Evolutionary conservation across 192 early-diverging fungal genomes (phyloP), one percentile per base, ranked within the genome.

Genomic region (Cetraspora pellucida): DNA sequence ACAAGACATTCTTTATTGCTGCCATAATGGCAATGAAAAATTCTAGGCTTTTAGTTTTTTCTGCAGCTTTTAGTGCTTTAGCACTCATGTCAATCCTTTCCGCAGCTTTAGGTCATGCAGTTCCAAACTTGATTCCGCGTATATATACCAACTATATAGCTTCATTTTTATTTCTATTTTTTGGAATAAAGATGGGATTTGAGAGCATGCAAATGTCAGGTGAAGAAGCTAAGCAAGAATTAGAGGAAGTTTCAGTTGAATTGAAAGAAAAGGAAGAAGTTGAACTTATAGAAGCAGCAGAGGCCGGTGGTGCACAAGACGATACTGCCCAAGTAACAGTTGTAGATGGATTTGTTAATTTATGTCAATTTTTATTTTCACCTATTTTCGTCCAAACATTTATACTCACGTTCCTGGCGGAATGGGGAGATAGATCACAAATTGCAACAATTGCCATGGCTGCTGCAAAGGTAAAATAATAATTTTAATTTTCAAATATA

Each of bases 11-110:
- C 78, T 88, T 99, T 71, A 98, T 99, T 72, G 95, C 96, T 11
- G 97, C 96, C 6, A 95, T 99, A 75, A 92, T 99, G 90, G 97
- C 98, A 54, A 99, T 99, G 97, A 93, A 90, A 80, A 93, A 98
- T 82, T 90, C 96, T 50, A 94, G 97, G 25, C 71, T 91, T 52
- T 86, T 97, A 60, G 93, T 99, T 30, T 98, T 99, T 83, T 82
- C 93, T 13, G 95, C 94, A 0, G 94, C 97, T 5, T 90, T 96
- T 76, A 85, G 89, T 10, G 94, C 98, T 1, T 87, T 99, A 16
- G 87, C 87, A 55, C 73, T 98, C 58, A 99, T 99, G 98, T 96
- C 98, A 2, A 87, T 98, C 45, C 90, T 99, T 19, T 98, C 97
- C 7, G 96, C 97, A 43, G 82, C 91, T 74, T 86, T 99, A 75